Percentiles rank a stretch among this genome's conserved stretches.
phyloP scores from a whole-genome alignment of 1,284 basidiomycete genomes.

The Gymnopus androsaceus region DNA sequence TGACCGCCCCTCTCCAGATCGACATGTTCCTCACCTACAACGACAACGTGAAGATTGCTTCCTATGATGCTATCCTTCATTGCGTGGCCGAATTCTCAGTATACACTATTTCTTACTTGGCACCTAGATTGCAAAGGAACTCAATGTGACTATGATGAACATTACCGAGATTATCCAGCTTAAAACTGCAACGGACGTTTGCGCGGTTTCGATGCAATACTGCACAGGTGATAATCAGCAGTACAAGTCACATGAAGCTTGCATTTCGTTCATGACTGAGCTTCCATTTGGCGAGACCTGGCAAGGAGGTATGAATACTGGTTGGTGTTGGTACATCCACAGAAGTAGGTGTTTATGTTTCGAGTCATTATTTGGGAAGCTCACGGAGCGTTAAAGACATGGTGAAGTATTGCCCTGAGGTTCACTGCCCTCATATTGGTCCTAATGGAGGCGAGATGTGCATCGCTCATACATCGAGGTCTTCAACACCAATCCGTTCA shows the following conservation, averaged over 20 bases:
- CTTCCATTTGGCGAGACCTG: constrained; percentile 17
- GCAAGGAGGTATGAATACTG: too few relatives aligned
- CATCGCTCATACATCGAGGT: background rate
- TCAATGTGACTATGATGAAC: background rate
- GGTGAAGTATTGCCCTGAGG: background rate
- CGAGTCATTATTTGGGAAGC: constrained; percentile 12
- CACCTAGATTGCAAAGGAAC: background rate
- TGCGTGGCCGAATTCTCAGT: background rate
- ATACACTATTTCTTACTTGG: background rate
- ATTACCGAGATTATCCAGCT: too few relatives aligned
- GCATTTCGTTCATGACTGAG: constrained; percentile 10
- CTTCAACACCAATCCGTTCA: background rate
- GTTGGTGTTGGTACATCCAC: too few relatives aligned
- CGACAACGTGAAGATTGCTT: background rate
- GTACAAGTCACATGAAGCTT: constrained; percentile 9
- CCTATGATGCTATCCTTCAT: background rate
- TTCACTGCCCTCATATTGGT: constrained; percentile 3
- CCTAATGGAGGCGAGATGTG: constrained; percentile 8
- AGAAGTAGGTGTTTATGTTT: too few relatives aligned
- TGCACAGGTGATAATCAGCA: constrained; percentile 12
- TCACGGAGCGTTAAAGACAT: background rate
- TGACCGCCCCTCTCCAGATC: background rate
- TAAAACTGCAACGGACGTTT: too few relatives aligned
- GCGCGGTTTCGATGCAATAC: too few relatives aligned
- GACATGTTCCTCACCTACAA: background rate